Evolutionary conservation across 768 basidiomycete species (phyloP), one percentile per base, ranked within the genome.

Genomic region (Lentinula guzmanii): DNA sequence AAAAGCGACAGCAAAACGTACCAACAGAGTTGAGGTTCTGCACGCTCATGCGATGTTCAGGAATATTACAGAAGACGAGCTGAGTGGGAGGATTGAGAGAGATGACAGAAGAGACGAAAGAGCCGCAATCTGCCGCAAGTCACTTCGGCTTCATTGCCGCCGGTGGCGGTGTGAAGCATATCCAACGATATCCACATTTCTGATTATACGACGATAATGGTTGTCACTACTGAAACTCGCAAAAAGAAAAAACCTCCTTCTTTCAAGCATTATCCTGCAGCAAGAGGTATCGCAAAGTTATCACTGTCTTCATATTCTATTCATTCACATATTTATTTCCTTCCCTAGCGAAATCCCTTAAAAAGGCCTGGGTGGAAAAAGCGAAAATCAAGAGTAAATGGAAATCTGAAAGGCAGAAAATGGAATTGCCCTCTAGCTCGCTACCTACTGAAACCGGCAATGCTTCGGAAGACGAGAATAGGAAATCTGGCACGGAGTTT

Each of bases 11-110:
- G 21, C 48, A 52, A 35, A 13, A 76, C 85, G 62, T 60, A 91
- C 92, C 91, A 76, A 85, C 86, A 73, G 87, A 80, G 78, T 83
- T 87, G 73, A 93, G 86, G 74, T 93, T 93, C 87, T 93, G 90
- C 77, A 93, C 87, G 90, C 82, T 94, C 91, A 94, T 94, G 88
- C 89, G 89, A 91, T 78, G 82, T 77, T 71, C 73, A 69, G 74
- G 74, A 72, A 72, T 71, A 74, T 55, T 66, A 73, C 68, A 66
- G 69, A 72, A 77, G 72, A 71, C 72, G 68, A 71, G 73, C 73
- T 83, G 80, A 81, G 82, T 76, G 72, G 75, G 78, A 75, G 65
- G 70, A 64, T 68, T 70, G 74, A 68, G 63, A 66, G 64, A 65
- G 70, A 67, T 68, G 63, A 71, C 69, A 68, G 70, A 72, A 69